Evolutionary conservation across 2,329 filamentous ascomycete species (phyloP), one percentile per base, ranked within the genome.

Genomic region (Aureobasidium sp.): DNA sequence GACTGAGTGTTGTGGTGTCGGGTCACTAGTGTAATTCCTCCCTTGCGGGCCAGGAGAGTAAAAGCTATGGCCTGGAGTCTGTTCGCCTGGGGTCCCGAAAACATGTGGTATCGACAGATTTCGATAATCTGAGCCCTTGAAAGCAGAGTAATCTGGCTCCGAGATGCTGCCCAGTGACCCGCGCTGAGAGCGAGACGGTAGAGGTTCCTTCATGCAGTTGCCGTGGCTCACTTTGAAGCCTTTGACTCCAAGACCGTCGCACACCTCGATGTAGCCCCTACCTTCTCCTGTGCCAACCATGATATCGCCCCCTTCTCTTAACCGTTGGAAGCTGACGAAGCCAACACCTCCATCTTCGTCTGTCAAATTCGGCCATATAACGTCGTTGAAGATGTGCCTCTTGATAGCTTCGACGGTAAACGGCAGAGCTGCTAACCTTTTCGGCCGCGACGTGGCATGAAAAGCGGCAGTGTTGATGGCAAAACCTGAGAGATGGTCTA

Each of bases 311-410:
- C 92, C 93, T 71, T 97, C 92, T 5, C 90, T 87, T 10, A 99
- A 79, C 16, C 94, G 85, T 72, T 91, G 87, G 68, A 96, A 97
- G 0, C 91, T 96, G 37, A 99, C 85, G 32, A 99, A 81, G 0
- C 94, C 94, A 4, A 92, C 92, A 29, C 94, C 94, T 37, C 92
- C 91, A 72, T 96, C 94, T 75, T 99, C 94, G 70, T 99, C 93
- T 0, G 91, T 95, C 42, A 99, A 77, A 67, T 99, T 99, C 0
- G 94, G 94, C 94, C 94, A 99, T 59, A 97, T 96, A 62, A 96
- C 79, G 70, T 97, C 95, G 75, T 99, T 99, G 79, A 99, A 99
- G 63, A 99, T 90, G 74, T 99, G 92, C 0, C 81, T 85, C 73
- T 96, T 97, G 74, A 99, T 87, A 0, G 93, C 92, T 49, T 90